Percentiles rank a stretch among this genome's conserved stretches.
Conservation (phyloP, 78 protist genomes). For the Tieghemostelium lacteum region DNA sequence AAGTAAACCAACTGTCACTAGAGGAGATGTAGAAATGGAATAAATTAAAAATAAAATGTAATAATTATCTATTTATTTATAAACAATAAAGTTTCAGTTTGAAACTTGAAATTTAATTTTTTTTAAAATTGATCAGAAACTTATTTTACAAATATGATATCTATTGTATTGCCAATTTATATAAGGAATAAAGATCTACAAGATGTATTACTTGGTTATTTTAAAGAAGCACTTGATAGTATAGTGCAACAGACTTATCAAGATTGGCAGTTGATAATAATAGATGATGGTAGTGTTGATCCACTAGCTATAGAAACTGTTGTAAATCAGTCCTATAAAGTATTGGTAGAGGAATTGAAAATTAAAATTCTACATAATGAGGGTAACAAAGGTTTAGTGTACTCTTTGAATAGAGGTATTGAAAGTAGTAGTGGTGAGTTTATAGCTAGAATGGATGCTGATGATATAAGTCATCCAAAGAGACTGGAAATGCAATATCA, state of each 20-base stretch:
- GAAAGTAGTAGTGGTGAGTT: background rate
- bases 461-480: slow-evolving; percentile 51
- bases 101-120: too few relatives aligned
- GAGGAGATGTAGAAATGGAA: too few relatives aligned
- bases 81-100: too few relatives aligned
- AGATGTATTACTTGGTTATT: slow-evolving; percentile 1
- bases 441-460: slow-evolving; percentile 78
- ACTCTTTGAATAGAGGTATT: slow-evolving; percentile 16
- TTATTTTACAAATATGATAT: too few relatives aligned
- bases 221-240: slow-evolving; percentile 26
- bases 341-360: background rate
- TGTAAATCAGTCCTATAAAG: background rate
- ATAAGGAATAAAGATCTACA: background rate
- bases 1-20: too few relatives aligned
- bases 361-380: background rate
- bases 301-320: background rate
- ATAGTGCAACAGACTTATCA: slow-evolving; percentile 38
- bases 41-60: too few relatives aligned
- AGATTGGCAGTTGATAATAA: slow-evolving; percentile 34
- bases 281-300: slow-evolving; percentile 73
- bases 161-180: slow-evolving; percentile 51
- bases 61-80: too few relatives aligned
- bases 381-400: slow-evolving; percentile 23
- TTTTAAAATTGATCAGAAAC: too few relatives aligned
- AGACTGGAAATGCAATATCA: slow-evolving; percentile 27